These are phyloP conservation scores for Thelephora terrestris DNA, from an alignment of 1,284 basidiomycete species.

Conservation along the genomic window DNA sequence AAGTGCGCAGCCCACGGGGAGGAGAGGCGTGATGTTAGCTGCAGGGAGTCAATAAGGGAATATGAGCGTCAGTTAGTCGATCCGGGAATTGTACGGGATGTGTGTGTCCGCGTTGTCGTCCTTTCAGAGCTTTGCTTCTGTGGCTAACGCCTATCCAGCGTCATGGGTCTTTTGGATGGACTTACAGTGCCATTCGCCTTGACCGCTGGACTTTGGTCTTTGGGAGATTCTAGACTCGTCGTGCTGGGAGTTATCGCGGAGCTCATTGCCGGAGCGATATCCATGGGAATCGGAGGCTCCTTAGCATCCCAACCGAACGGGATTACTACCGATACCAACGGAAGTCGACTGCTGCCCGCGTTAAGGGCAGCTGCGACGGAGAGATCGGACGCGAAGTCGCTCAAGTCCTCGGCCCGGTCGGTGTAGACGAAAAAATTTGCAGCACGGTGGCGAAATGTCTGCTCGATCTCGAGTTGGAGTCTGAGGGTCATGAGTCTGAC, in stretches of 20 bases:
- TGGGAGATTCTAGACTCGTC: conserved; percentile 83
- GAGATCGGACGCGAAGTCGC: conserved; percentile 95
- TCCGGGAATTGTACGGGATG: conserved; percentile 78
- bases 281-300: conserved; percentile 97
- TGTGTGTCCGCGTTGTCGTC: conserved; percentile 37
- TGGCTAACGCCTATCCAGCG: conserved; percentile 34
- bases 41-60: conserved; percentile 69
- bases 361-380: conserved; percentile 78
- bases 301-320: conserved; percentile 91
- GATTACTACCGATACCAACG: conserved; percentile 86
- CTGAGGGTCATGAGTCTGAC: conserved; percentile 16
- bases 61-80: conserved; percentile 75
- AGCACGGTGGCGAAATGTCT: conserved; percentile 71
- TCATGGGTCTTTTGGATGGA: conserved; percentile 95
- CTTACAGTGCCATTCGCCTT: conserved; percentile 90
- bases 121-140: conserved; percentile 1
- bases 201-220: conserved; percentile 81
- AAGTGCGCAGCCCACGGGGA: conserved; percentile 50
- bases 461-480: conserved; percentile 50
- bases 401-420: conserved; percentile 80
- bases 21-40: conserved; percentile 58
- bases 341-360: conserved; percentile 69
- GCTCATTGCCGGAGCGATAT: conserved; percentile 90
- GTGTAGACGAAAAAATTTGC: conserved; percentile 77
- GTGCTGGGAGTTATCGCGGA: conserved; percentile 89